phyloP scores from a whole-genome alignment of 1,139 yeast genomes.

The Geotrichum citri-aurantii region DNA sequence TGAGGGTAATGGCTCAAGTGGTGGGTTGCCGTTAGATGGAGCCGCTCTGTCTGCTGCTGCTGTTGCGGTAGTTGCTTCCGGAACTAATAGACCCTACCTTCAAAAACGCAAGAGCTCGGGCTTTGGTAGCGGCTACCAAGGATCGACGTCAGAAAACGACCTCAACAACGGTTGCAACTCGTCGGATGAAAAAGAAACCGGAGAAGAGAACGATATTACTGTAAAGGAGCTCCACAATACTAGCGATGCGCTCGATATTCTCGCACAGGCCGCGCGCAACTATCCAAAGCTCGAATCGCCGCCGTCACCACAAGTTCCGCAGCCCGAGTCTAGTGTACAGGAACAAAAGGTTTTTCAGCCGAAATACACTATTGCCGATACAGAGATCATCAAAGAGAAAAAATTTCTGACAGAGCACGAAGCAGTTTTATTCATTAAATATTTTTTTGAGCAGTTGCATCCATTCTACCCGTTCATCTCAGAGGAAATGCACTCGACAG shows the following conservation, averaged over 20 bases:
- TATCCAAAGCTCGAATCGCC: constrained; percentile 26
- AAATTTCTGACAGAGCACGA: constrained; percentile 63
- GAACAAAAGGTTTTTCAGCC: constrained; percentile 5
- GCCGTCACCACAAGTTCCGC: constrained; percentile 4
- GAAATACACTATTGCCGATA: constrained; percentile 42
- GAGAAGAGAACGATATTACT: constrained; percentile 25
- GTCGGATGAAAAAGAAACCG: not conserved
- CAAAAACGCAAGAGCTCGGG: not conserved
- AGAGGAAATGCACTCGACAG: constrained; percentile 58
- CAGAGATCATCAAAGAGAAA: constrained; percentile 59
- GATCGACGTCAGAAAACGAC: not conserved
- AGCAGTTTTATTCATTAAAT: constrained; percentile 55
- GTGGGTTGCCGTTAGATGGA: constrained; percentile 1
- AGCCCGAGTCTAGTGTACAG: constrained; percentile 4
- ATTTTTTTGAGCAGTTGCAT: constrained; percentile 74
- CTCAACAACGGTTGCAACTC: not conserved
- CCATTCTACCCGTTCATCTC: constrained; percentile 90
- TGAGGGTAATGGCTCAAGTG: not conserved
- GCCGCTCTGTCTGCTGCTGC: constrained; percentile 11
- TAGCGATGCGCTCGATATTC: constrained; percentile 53
- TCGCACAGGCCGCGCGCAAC: constrained; percentile 46
- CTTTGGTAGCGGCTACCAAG: not conserved
- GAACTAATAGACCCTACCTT: not conserved
- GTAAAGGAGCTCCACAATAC: constrained; percentile 42
- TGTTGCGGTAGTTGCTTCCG: constrained; percentile 1